Evolutionary conservation across 1,284 basidiomycete species (phyloP).

Genomic region (Austroboletus niveus): DNA sequence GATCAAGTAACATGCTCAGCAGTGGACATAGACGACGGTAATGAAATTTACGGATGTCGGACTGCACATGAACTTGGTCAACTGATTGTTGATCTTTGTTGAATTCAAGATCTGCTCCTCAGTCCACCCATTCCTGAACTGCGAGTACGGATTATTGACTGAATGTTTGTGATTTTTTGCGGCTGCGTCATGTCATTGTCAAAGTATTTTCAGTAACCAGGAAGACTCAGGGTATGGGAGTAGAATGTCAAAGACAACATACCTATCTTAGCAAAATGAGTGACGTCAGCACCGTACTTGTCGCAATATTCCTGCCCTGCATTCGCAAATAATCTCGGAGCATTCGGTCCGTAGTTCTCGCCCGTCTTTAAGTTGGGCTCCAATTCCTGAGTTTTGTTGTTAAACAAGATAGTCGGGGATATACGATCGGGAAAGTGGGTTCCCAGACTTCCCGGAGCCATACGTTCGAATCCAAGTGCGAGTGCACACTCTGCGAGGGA

Average conservation of each 20-base stretch:
- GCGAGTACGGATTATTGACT: conserved; percentile 81
- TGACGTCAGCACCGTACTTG: conserved; percentile 68
- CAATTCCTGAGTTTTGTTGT: conserved; percentile 45
- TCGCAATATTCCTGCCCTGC: conserved; percentile 78
- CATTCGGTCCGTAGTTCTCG: conserved; percentile 64
- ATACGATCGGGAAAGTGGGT: conserved; percentile 71
- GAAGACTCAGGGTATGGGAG: too few relatives aligned
- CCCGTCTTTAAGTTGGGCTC: conserved; percentile 54
- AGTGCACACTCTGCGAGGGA: conserved; percentile 75
- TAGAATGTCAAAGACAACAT: conserved; percentile 14
- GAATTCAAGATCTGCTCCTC: conserved; percentile 67
- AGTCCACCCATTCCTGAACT: conserved; percentile 77
- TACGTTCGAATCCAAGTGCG: conserved; percentile 86
- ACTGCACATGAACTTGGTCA: conserved; percentile 87
- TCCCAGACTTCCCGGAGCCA: conserved; percentile 76
- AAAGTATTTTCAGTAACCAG: background rate
- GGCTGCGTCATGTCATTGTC: conserved; percentile 45
- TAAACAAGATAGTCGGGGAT: conserved; percentile 53
- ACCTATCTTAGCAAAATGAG: conserved; percentile 79
- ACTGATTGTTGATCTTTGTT: conserved; percentile 66
- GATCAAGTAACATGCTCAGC: background rate
- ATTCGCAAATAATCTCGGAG: conserved; percentile 77
- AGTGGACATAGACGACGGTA: background rate
- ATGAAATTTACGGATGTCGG: conserved; percentile 63
- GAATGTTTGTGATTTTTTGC: conserved; percentile 86